These are phyloP conservation scores for Globomyces pollinis-pini DNA, from an alignment of 192 early-diverging fungal genomes.

Conservation along the genomic window DNA sequence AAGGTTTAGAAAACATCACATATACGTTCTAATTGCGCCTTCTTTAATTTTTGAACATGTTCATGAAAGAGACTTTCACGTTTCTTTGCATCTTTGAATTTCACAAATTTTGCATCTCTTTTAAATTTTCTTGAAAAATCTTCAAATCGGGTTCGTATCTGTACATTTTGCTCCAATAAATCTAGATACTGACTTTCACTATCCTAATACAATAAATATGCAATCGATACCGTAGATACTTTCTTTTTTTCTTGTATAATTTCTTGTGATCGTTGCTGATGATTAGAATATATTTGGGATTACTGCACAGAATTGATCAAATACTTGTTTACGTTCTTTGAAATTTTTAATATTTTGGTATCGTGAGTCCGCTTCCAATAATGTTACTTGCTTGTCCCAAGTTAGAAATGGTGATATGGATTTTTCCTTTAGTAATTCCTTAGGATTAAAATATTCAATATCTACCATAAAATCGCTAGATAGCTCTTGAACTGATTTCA, in stretches of 20 bases:
- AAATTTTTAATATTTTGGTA: constrained; percentile 33
- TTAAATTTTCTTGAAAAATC: constrained; percentile 67
- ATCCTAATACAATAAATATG: no score
- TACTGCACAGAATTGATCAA: constrained; percentile 70
- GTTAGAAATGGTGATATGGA: constrained; percentile 62
- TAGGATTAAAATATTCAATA: background rate
- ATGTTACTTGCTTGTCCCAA: constrained; percentile 62
- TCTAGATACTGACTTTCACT: background rate
- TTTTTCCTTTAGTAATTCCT: background rate
- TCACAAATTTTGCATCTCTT: constrained; percentile 54
- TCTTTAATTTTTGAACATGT: constrained; percentile 45
- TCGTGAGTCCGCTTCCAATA: constrained; percentile 56
- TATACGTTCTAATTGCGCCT: background rate
- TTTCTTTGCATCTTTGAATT: constrained; percentile 47
- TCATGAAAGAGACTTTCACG: constrained; percentile 59
- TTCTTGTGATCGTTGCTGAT: constrained; percentile 41
- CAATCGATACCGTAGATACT: constrained; percentile 58
- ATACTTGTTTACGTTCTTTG: constrained; percentile 55
- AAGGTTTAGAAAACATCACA: background rate
- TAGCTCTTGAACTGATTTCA: background rate
- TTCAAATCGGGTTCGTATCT: constrained; percentile 47
- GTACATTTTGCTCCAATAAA: background rate
- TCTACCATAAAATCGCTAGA: background rate
- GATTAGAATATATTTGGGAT: constrained; percentile 45
- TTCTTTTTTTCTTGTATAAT: constrained; percentile 23